phyloP scores from a whole-genome alignment of 306 rosid genomes.

The Bauhinia variegata region DNA sequence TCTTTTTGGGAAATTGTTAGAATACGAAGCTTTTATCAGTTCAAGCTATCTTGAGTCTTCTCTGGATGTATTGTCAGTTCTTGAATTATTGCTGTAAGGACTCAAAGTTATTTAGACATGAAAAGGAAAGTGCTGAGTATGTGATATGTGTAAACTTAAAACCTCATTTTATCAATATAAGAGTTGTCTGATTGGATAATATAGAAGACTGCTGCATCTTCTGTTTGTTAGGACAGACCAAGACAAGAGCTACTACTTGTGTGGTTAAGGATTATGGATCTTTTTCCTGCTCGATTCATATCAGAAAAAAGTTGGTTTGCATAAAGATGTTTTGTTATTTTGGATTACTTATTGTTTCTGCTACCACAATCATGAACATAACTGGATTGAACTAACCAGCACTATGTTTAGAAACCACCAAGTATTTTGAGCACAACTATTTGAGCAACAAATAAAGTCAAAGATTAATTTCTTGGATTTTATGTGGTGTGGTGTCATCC shows the following conservation, averaged over 20 bases:
- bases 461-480: slow-evolving; percentile 37
- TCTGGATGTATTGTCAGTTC: slow-evolving; percentile 35
- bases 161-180: slow-evolving; percentile 36
- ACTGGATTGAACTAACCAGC: slow-evolving; percentile 39
- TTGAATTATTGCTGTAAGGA: slow-evolving; percentile 51
- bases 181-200: slow-evolving; percentile 49
- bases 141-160: slow-evolving; percentile 45
- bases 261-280: slow-evolving; percentile 50
- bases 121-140: slow-evolving; percentile 45
- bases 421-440: slow-evolving; percentile 32
- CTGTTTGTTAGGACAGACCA: slow-evolving; percentile 47
- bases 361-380: slow-evolving; percentile 36
- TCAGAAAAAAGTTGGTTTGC: slow-evolving; percentile 50
- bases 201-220: slow-evolving; percentile 49
- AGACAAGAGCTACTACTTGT: slow-evolving; percentile 43
- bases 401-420: slow-evolving; percentile 32
- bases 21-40: slow-evolving; percentile 38
- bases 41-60: slow-evolving; percentile 43
- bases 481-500: slow-evolving; percentile 22
- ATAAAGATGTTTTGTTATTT: slow-evolving; percentile 36
- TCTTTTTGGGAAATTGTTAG: slow-evolving; percentile 29
- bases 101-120: slow-evolving; percentile 49
- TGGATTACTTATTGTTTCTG: slow-evolving; percentile 39
- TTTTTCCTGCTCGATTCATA: slow-evolving; percentile 46
- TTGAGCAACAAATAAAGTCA: slow-evolving; percentile 42